Evolutionary conservation across 1,139 yeast genomes (phyloP), one percentile per base, ranked within the genome.

Genomic region (Hemisphaericaspora xylofermentans): DNA sequence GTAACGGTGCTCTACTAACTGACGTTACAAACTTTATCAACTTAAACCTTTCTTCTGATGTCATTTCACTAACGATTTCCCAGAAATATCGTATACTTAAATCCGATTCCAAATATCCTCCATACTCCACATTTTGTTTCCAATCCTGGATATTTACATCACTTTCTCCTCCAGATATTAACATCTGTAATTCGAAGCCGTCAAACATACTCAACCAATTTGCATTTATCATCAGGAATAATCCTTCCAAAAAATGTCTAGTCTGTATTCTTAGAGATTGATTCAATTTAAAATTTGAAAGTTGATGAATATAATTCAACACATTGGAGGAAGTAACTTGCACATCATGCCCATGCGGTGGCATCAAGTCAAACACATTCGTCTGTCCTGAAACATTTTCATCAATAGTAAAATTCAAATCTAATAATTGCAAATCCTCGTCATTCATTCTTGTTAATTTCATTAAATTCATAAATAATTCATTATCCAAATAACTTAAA

Each of bases 11-110:
- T 47, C 93, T 76, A 1, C 96, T 82, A 1, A 88, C 95, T 0
- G 96, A 86, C 0, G 98, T 93, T 18, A 88, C 96, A 66, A 89
- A 93, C 57, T 87, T 85, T 29, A 91, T 64, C 44, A 93, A 74
- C 46, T 78, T 75, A 24, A 77, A 70, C 49, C 80, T 69, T 44
- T 88, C 88, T 15, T 74, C 75, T 1, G 77, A 68, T 2, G 71
- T 58, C 73, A 89, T 78, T 43, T 87, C 96, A 16, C 68, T 68
- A 5, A 93, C 70, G 6, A 88, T 80, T 45, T 83, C 81, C 94
- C 96, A 91, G 54, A 93, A 80, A 47, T 78, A 66, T 15, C 48
- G 46, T 13, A 93, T 68, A 0, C 88, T 84, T 13, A 59, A 45
- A 56, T 84, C 88, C 10, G 61, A 60, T n/a, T 67, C 79, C 8